These are phyloP conservation scores for Acacia acuminata DNA, from an alignment of 306 rosid genomes.

Conservation along the genomic window DNA sequence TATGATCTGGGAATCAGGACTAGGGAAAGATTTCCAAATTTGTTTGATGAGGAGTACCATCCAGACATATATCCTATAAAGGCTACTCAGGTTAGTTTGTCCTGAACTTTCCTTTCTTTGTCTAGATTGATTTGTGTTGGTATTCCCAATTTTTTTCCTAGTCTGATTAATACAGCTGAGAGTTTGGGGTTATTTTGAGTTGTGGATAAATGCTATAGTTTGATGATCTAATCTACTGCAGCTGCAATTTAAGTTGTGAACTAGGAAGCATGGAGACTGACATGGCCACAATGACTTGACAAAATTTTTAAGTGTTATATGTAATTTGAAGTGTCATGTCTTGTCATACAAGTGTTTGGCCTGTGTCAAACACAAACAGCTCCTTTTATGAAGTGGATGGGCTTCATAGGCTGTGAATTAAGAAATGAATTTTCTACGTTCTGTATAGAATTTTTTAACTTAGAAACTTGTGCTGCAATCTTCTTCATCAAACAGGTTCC, in stretches of 20 bases:
- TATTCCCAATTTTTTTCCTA: neutral
- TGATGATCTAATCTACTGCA: neutral
- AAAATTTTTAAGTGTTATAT: neutral
- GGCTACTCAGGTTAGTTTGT: conserved; percentile 71
- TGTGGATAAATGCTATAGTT: conserved; percentile 3
- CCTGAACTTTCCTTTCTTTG: neutral
- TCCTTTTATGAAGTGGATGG: neutral
- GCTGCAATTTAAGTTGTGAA: neutral
- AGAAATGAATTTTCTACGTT: neutral
- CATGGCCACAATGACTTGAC: neutral
- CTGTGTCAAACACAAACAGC: neutral
- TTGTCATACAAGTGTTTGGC: neutral
- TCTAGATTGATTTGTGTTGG: neutral
- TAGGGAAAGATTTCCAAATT: conserved; percentile 62
- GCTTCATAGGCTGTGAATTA: neutral
- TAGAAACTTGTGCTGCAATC: conserved; percentile 24
- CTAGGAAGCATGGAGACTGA: neutral
- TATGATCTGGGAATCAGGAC: conserved; percentile 72
- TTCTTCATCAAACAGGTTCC: conserved; percentile 58
- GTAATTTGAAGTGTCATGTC: neutral
- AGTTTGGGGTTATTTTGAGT: conserved; percentile 25
- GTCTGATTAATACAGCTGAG: neutral
- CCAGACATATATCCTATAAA: conserved; percentile 74
- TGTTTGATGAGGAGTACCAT: conserved; percentile 83
- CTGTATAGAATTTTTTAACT: neutral